These are phyloP conservation scores for Fusarium sp. DNA, from an alignment of 2,329 filamentous ascomycete species.

Conservation along the genomic window DNA sequence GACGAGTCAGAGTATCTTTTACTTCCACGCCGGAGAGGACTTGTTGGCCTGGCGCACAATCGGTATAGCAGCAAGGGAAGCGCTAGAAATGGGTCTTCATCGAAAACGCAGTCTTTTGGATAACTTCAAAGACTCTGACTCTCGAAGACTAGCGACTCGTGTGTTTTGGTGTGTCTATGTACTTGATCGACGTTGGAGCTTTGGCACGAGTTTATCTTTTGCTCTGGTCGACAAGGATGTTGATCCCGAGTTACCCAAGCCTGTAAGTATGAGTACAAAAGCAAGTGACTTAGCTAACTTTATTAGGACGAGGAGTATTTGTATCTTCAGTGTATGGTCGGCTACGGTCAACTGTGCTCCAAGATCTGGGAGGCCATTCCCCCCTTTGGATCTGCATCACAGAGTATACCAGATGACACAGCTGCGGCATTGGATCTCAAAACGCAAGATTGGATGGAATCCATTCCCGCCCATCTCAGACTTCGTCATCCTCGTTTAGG, in stretches of 20 bases:
- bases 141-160: conserved; percentile 51
- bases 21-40: conserved; percentile 63
- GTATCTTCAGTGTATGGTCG: conserved; percentile 63
- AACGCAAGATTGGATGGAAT: conserved; percentile 61
- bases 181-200: conserved; percentile 65
- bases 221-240: conserved; percentile 63
- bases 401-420: conserved; percentile 55
- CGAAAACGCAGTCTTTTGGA: conserved; percentile 59
- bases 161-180: conserved; percentile 67
- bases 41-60: conserved; percentile 63
- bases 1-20: conserved; percentile 54
- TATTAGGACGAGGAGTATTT: conserved; percentile 51
- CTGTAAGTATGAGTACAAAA: conserved; percentile 44
- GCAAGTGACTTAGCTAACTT: neutral
- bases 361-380: conserved; percentile 62
- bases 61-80: conserved; percentile 60
- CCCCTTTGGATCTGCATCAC: conserved; percentile 52
- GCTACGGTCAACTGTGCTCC: conserved; percentile 60
- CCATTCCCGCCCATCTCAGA: conserved; percentile 58
- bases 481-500: conserved; percentile 56
- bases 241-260: conserved; percentile 62
- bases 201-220: conserved; percentile 64
- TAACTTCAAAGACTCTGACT: conserved; percentile 52
- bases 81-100: conserved; percentile 64
- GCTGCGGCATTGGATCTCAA: conserved; percentile 57